Evolutionary conservation across 768 basidiomycete genomes (phyloP), one percentile per base, ranked within the genome.

Genomic region (Rhizopogon vulgaris): DNA sequence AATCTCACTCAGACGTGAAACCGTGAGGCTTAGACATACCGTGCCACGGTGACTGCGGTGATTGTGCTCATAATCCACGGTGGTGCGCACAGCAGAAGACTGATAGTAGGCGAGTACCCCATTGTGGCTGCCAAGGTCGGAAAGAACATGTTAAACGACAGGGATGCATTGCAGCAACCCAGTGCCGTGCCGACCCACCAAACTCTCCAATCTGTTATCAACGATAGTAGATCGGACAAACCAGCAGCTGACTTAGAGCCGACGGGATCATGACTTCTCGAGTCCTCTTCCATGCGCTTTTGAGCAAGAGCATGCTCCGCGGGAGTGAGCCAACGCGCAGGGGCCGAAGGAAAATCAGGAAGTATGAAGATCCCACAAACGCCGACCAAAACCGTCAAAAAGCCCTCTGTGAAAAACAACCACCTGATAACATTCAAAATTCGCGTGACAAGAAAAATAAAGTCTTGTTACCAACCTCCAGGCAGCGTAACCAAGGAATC

Each of bases 121-220:
- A 91, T 72, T 8, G 88, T 90, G 22, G 74, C 77, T 30, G 78
- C 79, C 50, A 91, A 69, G 0, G 87, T 86, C 11, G 84, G 86
- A 69, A 90, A 89, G 64, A 81, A 88, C 15, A 81, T 82, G 63
- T 85, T 84, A 74, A 90, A 90, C 3, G 79, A 81, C 25, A 86
- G 59, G 4, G 83, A 78, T 22, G 84, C 53, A 45, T 42, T 41
- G 64, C 80, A 73, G 53, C 77, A 76, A 9, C 77, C 78, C 48
- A 87, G 64, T 3, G 82, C 75, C n/a, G 86, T 52, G 15, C 85
- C 76, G 42, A 93, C 71, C 77, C 78, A 85, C 84, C 87, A 91
- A 22, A 90, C 84, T 66, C 82, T 85, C 84, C 83, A 83, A 62
- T 91, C 89, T 28, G 70, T 71, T 42, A 87, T 32, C 11, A 87